Conservation (phyloP, 139 green algal species). For the Haematococcus lacustris region DNA sequence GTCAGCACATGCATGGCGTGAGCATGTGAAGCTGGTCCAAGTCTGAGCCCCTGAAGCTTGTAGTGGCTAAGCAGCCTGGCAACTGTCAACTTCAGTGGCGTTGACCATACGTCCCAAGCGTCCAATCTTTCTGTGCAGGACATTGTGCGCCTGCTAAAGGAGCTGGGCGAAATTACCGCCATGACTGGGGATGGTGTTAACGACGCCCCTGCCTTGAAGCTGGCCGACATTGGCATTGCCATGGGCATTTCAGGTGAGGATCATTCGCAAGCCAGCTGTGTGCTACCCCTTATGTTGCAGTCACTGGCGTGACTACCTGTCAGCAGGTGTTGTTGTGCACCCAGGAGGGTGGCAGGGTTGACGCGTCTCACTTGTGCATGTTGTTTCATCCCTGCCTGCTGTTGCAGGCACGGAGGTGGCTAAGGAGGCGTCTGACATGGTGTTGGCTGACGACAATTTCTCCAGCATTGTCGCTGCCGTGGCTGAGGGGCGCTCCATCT, state of each 20-base stretch:
- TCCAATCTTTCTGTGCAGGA: constrained; percentile 42
- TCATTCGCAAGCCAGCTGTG: not conserved
- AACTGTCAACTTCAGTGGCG: not conserved
- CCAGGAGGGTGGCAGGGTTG: too few relatives aligned
- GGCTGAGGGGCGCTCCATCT: constrained; percentile 92
- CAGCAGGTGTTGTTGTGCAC: too few relatives aligned
- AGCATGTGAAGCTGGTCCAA: too few relatives aligned
- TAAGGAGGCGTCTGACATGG: constrained; percentile 96
- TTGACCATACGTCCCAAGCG: not conserved
- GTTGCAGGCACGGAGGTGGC: constrained; percentile 89
- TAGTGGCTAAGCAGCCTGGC: not conserved
- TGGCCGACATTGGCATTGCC: constrained; percentile 57
- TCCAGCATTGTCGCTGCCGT: constrained; percentile 92
- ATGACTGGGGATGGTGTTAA: constrained; percentile 81
- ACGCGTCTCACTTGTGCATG: too few relatives aligned
- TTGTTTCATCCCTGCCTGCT: too few relatives aligned
- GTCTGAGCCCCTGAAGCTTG: not conserved
- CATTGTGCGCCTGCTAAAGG: constrained; percentile 80
- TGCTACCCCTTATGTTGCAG: too few relatives aligned
- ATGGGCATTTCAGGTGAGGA: constrained; percentile 49
- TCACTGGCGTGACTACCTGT: too few relatives aligned
- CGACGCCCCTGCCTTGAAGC: constrained; percentile 62
- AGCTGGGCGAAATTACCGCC: constrained; percentile 72
- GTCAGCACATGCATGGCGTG: too few relatives aligned
- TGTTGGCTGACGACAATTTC: constrained; percentile 97